A percentile compares a stretch with the other conserved stretches of the same genome.
Conservation (phyloP, 2,329 filamentous ascomycete genomes). For the Aaosphaeria pasadenensis region DNA sequence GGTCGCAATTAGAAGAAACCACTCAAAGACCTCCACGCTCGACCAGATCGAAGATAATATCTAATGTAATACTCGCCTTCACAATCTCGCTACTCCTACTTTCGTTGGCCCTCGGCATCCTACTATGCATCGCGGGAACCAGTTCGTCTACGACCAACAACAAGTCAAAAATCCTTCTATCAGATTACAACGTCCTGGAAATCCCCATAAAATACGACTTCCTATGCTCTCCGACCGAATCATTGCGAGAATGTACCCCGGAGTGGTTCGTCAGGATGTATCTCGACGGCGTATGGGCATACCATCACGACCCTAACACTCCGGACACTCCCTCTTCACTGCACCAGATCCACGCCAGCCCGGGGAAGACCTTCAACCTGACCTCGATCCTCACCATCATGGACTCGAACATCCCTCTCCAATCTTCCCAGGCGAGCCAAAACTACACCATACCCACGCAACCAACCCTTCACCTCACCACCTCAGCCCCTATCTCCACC, state of each 20-base stretch:
- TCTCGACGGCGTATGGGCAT: slow-evolving; percentile 1
- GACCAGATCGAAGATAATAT: no score
- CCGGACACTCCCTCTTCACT: neutral
- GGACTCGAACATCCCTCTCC: neutral
- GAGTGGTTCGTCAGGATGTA: slow-evolving; percentile 1
- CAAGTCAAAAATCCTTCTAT: neutral
- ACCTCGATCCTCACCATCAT: neutral
- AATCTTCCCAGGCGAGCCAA: neutral
- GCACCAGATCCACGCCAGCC: neutral
- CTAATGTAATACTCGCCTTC: neutral
- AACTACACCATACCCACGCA: neutral
- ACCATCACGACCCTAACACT: neutral
- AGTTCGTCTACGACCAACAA: neutral
- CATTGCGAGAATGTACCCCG: neutral
- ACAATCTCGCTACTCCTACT: neutral
- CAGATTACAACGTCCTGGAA: neutral
- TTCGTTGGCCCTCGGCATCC: neutral
- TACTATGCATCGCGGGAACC: neutral
- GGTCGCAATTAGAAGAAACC: no score
- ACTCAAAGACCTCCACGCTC: no score
- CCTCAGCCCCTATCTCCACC: no score
- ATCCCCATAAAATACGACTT: slow-evolving; percentile 1
- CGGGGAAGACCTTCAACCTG: neutral
- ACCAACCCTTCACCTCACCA: no score
- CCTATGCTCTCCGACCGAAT: neutral